phyloP scores from a whole-genome alignment of 495 filamentous ascomycete genomes.

The Tuber umbilicatum region DNA sequence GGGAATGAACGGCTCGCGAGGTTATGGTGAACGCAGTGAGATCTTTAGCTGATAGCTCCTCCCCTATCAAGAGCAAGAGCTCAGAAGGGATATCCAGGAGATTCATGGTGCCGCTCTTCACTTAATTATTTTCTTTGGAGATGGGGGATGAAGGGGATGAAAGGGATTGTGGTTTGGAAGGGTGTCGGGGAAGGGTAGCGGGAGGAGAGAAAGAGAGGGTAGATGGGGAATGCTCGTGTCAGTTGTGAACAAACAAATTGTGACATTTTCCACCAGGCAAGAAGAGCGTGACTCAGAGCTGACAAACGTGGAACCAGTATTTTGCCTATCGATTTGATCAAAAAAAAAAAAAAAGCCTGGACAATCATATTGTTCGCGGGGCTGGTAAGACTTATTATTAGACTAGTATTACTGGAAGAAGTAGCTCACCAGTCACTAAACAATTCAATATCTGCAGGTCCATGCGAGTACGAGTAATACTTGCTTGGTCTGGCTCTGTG shows the following conservation, averaged over 20 bases:
- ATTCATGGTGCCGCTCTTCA: slow-evolving; percentile 2
- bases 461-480: too few species aligned
- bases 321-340: neutral
- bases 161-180: neutral
- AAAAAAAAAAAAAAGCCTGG: neutral
- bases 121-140: neutral
- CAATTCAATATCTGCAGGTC: too few species aligned
- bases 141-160: neutral
- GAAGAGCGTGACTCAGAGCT: neutral
- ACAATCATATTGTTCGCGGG: neutral
- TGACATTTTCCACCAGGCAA: neutral
- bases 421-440: too few species aligned
- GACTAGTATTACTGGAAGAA: too few species aligned
- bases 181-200: neutral
- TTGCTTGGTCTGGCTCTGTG: too few species aligned
- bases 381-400: neutral
- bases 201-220: neutral
- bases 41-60: slow-evolving; percentile 1
- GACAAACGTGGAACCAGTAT: neutral
- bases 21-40: slow-evolving; percentile 8
- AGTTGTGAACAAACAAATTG: neutral
- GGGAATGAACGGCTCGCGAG: slow-evolving; percentile 10
- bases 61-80: slow-evolving; percentile 11
- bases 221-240: neutral
- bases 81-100: slow-evolving; percentile 18